Evolutionary conservation across 257 asterid genomes (phyloP), one percentile per base, ranked within the genome.

Genomic region (Vinca minor): DNA sequence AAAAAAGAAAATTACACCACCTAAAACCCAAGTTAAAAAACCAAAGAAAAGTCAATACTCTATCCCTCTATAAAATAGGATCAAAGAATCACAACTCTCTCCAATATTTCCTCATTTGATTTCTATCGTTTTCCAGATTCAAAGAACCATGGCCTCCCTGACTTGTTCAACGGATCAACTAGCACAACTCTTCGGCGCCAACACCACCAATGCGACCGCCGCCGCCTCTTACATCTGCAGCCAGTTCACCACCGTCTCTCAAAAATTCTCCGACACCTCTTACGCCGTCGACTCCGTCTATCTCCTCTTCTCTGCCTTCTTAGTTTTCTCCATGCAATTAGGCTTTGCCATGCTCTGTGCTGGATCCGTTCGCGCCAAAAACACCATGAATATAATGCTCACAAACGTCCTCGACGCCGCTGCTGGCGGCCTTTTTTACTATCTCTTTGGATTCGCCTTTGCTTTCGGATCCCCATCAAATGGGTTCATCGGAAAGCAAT

Each of bases 291-390:
- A 90, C 79, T 54, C 88, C n/a, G 84, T 94, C 0, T 90, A 87
- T 74, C 92, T 90, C 53, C 92, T 90, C 46, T 85, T 85, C 85
- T 90, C 97, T 0, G 92, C 95, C 41, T 90, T 87, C 62, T 82
- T 90, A 4, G 97, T 90, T 29, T 90, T 90, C 78, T 78, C 97
- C 55, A 90, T 90, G 97, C 97, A 90, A 72, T 84, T 90, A 20
- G 97, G 97, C 5, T 90, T 90, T 41, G 97, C 97, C 74, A 90
- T 87, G 97, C 92, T 90, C 69, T 90, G 97, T 64, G 97, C 95
- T 54, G 97, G 97, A 61, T 90, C 97, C 18, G 97, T 89, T 50
- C 83, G 96, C 1, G 95, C 96, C 41, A 89, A 89, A 31, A 89
- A 89, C 72, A 81, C 96, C 20, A 89, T 87, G 96, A 89, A 89